Base-by-base conservation (phyloP, 768 basidiomycete species). In the Mycena floridula region DNA sequence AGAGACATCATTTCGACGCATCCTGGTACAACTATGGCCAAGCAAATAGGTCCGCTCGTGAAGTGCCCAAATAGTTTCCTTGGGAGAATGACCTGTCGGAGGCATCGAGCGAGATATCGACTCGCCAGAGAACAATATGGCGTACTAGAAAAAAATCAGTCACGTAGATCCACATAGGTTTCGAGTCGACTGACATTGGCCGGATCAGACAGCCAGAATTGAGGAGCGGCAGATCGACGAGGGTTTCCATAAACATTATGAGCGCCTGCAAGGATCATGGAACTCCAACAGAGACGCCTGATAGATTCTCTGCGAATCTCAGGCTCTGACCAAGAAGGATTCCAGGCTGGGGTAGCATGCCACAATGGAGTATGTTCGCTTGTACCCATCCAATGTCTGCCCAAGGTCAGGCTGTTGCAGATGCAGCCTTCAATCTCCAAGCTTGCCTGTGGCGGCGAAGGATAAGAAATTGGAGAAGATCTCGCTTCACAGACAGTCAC, bases 111-210 rank as follows among this genome's bases (percentile, higher is more conserved):
- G 62, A 3, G 59, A 62, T 21, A 79, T 61, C 11, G 76, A 70
- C 61, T 88, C 85, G n/a, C 83, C 85, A 6, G 84, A 80, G 58
- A 89, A 88, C 18, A 89, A 63, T n/a, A 88, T 59, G 1, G 78
- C 75, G 58, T 80, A 84, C 85, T 89, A 38, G n/a, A n/a, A n/a
- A n/a, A n/a, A n/a, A n/a, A n/a, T n/a, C 26, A 20, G 39, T 15
- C 25, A 30, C 32, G 39, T 42, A n/a, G 37, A 24, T 26, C 22
- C 12, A 42, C n/a, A n/a, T n/a, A n/a, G n/a, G n/a, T n/a, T n/a
- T n/a, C n/a, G 25, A 37, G 4, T 5, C 25, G 15, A 67, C 82
- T 45, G 52, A 85, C 84, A 57, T 88, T 86, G 13, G 79, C 68
- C 15, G 82, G 81, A 50, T 85, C 76, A 22, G 76, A 57, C 47